These are phyloP conservation scores for Arthrobotrys pseudoclavata DNA, from an alignment of 2,329 filamentous ascomycete species.

Conservation along the genomic window DNA sequence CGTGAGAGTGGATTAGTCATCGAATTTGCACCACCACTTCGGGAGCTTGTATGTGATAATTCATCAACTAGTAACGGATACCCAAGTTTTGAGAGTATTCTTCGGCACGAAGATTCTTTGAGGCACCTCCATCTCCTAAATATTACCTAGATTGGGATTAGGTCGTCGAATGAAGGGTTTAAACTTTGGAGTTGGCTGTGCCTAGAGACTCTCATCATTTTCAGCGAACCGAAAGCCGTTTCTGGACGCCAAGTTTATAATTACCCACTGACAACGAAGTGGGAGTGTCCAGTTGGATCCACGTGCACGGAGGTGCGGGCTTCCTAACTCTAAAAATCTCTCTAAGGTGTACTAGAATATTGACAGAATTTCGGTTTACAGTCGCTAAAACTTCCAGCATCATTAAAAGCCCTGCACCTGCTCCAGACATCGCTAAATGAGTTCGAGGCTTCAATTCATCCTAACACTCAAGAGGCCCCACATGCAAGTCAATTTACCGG, in stretches of 20 bases:
- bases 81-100: neutral
- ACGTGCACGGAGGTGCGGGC: too few species aligned
- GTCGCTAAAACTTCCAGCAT: neutral
- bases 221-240: neutral
- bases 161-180: neutral
- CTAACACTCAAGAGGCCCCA: neutral
- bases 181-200: neutral
- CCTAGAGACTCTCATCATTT: neutral
- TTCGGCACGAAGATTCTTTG: neutral
- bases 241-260: neutral
- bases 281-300: too few species aligned
- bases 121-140: neutral
- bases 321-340: too few species aligned
- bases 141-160: neutral
- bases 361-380: neutral
- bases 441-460: neutral
- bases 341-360: neutral
- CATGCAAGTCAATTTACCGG: neutral
- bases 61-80: neutral
- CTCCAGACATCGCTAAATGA: neutral
- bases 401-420: neutral
- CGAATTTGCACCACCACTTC: neutral
- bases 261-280: too few species aligned
- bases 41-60: neutral
- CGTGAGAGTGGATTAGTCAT: neutral